A percentile compares a stretch with the other conserved stretches of the same genome.
Conservation (phyloP, 2,329 filamentous ascomycete species). For the Fusarium duplospermum region DNA sequence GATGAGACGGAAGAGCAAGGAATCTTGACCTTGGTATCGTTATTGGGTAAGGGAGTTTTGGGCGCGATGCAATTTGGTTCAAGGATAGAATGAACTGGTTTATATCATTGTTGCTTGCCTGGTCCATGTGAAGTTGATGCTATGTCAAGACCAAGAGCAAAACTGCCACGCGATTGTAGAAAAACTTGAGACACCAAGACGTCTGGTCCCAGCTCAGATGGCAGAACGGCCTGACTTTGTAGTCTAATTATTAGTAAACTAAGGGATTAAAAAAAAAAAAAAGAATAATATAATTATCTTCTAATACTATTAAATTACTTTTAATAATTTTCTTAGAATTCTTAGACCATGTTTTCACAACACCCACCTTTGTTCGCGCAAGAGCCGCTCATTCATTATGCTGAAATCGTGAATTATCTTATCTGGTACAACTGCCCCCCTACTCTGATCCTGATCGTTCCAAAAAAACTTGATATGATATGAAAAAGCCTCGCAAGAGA, state of each 20-base stretch:
- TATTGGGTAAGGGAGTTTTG: constrained; percentile 40
- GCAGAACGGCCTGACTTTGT: too few species aligned
- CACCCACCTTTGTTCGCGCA: neutral
- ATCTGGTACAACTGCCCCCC: constrained; percentile 22
- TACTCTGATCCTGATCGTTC: constrained; percentile 20
- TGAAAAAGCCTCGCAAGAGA: neutral
- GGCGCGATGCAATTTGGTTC: constrained; percentile 33
- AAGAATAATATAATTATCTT: too few species aligned
- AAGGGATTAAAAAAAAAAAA: too few species aligned
- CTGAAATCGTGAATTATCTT: constrained; percentile 35
- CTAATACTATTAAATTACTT: too few species aligned
- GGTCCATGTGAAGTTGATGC: neutral
- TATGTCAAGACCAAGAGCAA: too few species aligned
- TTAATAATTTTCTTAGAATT: too few species aligned
- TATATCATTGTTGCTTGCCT: neutral
- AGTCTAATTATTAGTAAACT: too few species aligned
- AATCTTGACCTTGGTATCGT: constrained; percentile 32
- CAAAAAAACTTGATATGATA: constrained; percentile 2
- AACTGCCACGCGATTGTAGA: too few species aligned
- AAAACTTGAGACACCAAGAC: too few species aligned
- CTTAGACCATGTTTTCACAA: neutral
- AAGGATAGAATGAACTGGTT: constrained; percentile 41
- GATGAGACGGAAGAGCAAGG: constrained; percentile 22
- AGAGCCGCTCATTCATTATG: constrained; percentile 3
- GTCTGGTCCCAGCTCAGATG: too few species aligned